A percentile compares a stretch with the other conserved stretches of the same genome.
Conservation (phyloP, 139 green algal species). For the Closterium sp. region DNA sequence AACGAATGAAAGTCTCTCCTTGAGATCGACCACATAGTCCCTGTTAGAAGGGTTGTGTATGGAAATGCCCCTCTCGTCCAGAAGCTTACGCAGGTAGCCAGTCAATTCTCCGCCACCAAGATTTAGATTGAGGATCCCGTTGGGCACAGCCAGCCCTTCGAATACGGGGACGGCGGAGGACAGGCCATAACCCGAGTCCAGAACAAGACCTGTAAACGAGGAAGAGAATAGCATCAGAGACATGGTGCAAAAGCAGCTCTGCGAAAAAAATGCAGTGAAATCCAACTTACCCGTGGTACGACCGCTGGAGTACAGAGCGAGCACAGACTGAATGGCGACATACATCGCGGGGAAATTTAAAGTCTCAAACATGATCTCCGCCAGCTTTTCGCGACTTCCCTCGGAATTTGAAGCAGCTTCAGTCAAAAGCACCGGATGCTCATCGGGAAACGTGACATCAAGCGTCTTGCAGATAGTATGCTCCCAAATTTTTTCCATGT, state of each 20-base stretch:
- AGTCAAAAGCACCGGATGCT: constrained; percentile 98
- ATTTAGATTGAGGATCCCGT: constrained; percentile 93
- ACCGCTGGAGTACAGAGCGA: constrained; percentile 94
- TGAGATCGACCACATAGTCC: constrained; percentile 88
- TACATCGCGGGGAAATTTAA: constrained; percentile 98
- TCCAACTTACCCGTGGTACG: constrained; percentile 81
- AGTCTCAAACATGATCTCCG: constrained; percentile 99
- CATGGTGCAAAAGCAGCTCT: not conserved
- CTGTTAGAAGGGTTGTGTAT: constrained; percentile 57
- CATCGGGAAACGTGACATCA: constrained; percentile 86
- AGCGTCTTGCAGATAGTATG: constrained; percentile 99
- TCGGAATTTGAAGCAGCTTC: constrained; percentile 98
- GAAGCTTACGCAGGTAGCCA: constrained; percentile 94
- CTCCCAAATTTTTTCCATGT: constrained; percentile 99
- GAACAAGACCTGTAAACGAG: constrained; percentile 74
- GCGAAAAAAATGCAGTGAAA: not conserved
- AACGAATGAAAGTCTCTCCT: constrained; percentile 98
- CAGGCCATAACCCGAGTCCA: constrained; percentile 95
- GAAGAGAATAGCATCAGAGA: not conserved
- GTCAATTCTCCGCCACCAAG: constrained; percentile 95
- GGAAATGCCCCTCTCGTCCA: constrained; percentile 93
- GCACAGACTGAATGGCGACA: constrained; percentile 91
- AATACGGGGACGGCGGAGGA: constrained; percentile 94
- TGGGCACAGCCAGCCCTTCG: constrained; percentile 93
- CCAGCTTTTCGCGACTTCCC: constrained; percentile 91